Conservation (phyloP, 148 eudicot genomes). For the Pharnaceum exiguum region DNA sequence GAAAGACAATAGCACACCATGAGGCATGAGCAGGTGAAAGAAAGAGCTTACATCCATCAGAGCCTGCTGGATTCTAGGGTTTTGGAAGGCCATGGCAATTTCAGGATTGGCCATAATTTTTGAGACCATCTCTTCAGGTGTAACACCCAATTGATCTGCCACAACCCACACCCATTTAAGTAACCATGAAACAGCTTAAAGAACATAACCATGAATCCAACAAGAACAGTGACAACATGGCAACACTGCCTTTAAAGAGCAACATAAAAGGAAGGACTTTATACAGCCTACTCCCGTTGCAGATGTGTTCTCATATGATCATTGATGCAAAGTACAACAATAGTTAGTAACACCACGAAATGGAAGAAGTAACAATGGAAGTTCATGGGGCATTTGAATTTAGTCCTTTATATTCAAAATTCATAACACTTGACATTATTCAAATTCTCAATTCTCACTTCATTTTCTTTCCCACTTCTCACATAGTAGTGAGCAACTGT, state of each 20-base stretch:
- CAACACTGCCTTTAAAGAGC: background rate
- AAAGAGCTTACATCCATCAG: conserved; percentile 80
- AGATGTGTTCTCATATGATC: no score
- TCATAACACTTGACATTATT: no score
- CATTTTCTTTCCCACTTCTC: no score
- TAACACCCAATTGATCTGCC: conserved; percentile 87
- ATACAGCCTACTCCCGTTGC: background rate
- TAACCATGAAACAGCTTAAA: background rate
- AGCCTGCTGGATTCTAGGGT: conserved; percentile 96
- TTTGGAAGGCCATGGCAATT: conserved; percentile 93
- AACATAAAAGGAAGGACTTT: background rate
- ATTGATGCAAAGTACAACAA: no score
- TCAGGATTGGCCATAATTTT: conserved; percentile 94
- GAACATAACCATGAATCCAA: background rate
- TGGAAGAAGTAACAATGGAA: no score
- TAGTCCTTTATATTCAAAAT: no score
- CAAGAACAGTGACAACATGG: background rate
- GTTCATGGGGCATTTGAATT: no score
- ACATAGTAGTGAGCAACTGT: no score
- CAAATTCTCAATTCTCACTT: no score
- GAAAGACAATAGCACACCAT: background rate
- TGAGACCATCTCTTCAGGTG: conserved; percentile 93
- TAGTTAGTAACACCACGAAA: no score
- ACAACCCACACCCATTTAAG: background rate
- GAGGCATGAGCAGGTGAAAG: background rate